Conservation (phyloP, 1,139 yeast species). For the Geotrichum phurueaensis region DNA sequence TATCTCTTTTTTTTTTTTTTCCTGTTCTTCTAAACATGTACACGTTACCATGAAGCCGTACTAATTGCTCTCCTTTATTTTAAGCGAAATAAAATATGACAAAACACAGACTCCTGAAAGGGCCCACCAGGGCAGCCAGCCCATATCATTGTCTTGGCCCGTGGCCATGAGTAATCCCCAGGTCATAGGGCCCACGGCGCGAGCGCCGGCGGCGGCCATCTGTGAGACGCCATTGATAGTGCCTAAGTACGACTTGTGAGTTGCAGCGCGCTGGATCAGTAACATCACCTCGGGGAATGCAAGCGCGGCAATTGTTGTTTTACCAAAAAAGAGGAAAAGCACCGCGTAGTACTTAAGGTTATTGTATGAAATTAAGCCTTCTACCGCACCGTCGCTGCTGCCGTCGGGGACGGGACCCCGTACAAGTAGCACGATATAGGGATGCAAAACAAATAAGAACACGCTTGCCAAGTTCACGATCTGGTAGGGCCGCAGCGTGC, state of each 20-base stretch:
- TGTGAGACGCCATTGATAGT: conserved; percentile 34
- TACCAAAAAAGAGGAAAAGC: conserved; percentile 15
- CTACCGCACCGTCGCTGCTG: background rate
- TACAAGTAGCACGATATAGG: conserved; percentile 45
- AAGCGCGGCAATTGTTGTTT: conserved; percentile 25
- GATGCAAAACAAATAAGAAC: conserved; percentile 44
- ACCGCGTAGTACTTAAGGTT: conserved; percentile 14
- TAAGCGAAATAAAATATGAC: conserved; percentile 4
- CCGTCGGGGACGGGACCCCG: conserved; percentile 22
- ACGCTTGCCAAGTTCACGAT: conserved; percentile 43
- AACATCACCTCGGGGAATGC: conserved; percentile 31
- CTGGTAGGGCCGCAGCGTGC: conserved; percentile 44
- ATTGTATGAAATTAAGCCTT: too few species aligned
- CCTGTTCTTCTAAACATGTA: background rate
- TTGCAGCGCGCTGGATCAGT: conserved; percentile 32
- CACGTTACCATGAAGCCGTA: background rate
- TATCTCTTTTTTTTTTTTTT: background rate
- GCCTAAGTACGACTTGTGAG: conserved; percentile 31
- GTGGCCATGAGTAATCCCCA: conserved; percentile 56
- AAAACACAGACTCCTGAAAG: conserved; percentile 33
- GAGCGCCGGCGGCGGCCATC: conserved; percentile 46
- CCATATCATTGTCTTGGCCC: conserved; percentile 41
- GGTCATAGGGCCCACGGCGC: conserved; percentile 52
- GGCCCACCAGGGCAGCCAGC: conserved; percentile 49
- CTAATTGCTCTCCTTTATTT: background rate